Percentiles rank a stretch among this genome's conserved stretches.
Evolutionary conservation across 2,329 filamentous ascomycete genomes (phyloP).

Genomic region (Epichloe aotearoae): DNA sequence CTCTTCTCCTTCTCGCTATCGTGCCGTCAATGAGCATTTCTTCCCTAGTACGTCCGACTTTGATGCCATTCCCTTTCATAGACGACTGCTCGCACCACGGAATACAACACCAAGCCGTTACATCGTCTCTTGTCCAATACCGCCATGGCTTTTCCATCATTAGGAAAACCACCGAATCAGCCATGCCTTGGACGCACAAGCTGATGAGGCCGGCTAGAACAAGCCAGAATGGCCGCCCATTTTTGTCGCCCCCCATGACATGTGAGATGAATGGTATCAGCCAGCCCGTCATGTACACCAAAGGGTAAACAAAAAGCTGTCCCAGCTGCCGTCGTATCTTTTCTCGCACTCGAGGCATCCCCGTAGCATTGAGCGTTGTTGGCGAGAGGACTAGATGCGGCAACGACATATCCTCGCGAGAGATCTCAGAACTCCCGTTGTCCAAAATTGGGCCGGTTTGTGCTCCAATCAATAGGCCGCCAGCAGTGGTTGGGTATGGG

Average conservation of each 20-base stretch:
- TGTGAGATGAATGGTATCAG: constrained; percentile 56
- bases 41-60: constrained; percentile 33
- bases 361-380: constrained; percentile 12
- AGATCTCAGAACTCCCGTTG: neutral
- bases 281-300: constrained; percentile 62
- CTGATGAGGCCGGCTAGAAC: constrained; percentile 41
- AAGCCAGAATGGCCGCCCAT: constrained; percentile 40
- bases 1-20: constrained; percentile 32
- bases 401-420: constrained; percentile 8
- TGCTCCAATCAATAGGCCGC: neutral
- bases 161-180: constrained; percentile 56
- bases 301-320: constrained; percentile 62
- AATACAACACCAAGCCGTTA: neutral
- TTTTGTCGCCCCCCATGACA: constrained; percentile 25
- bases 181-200: constrained; percentile 51
- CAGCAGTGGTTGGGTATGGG: no score
- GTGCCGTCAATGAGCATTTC: constrained; percentile 39
- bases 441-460: neutral
- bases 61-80: constrained; percentile 7
- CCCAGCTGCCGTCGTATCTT: constrained; percentile 55
- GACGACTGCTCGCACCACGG: neutral
- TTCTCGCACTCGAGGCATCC: constrained; percentile 29
- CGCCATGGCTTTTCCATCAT: constrained; percentile 59
- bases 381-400: constrained; percentile 8
- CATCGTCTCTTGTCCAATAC: constrained; percentile 8